phyloP scores from a whole-genome alignment of 305 asterid species.

The Solanum aculeatissimum region DNA sequence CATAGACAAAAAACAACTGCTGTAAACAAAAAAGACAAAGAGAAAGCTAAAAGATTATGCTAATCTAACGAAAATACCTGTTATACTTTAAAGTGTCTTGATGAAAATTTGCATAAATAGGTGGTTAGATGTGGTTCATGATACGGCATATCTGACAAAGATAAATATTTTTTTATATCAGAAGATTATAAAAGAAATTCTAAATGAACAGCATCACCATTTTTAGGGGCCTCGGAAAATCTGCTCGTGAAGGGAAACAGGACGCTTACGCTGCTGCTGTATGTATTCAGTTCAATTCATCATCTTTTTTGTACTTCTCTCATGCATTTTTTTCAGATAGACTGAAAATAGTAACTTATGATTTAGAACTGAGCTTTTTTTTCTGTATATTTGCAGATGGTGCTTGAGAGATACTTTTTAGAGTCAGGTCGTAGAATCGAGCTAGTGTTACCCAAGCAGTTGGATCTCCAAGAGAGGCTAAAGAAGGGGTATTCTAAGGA shows the following conservation, averaged over 20 bases:
- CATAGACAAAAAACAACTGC: background rate
- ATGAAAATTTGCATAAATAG: background rate
- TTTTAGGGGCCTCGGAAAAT: constrained; percentile 50
- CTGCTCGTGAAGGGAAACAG: constrained; percentile 37
- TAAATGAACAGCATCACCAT: background rate
- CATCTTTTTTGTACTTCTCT: background rate
- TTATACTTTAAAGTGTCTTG: background rate
- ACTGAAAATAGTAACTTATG: background rate
- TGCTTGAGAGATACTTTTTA: constrained; percentile 69
- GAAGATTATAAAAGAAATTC: background rate
- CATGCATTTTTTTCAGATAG: background rate
- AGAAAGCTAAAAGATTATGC: background rate
- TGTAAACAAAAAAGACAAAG: background rate
- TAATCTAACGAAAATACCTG: background rate
- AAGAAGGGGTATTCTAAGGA: constrained; percentile 43
- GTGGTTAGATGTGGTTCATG: background rate
- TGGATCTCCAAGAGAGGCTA: constrained; percentile 53
- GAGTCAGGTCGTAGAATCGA: constrained; percentile 44
- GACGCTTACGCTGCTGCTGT: constrained; percentile 93
- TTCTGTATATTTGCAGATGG: constrained; percentile 32
- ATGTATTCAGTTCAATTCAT: constrained; percentile 1
- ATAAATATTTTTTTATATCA: background rate
- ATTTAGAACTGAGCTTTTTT: background rate
- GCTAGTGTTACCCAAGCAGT: constrained; percentile 66
- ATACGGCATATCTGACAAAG: background rate